These are phyloP conservation scores for Acanthochlamys bracteata DNA, from an alignment of 106 monocot species.

Conservation along the genomic window DNA sequence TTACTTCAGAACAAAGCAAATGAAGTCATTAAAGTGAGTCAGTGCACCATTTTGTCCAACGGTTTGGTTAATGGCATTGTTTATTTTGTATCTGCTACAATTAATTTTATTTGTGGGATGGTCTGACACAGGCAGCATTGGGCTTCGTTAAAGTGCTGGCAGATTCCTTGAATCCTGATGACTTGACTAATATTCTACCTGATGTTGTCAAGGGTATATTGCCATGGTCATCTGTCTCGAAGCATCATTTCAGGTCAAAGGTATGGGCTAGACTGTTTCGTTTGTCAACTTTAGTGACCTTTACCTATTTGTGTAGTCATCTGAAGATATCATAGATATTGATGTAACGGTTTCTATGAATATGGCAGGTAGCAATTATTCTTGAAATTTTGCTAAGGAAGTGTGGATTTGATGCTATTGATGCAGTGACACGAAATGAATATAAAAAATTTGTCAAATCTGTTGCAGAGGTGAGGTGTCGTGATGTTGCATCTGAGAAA, in stretches of 20 bases:
- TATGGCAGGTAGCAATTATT: constrained; percentile 65
- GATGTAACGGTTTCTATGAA: constrained; percentile 4
- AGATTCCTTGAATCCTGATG: constrained; percentile 39
- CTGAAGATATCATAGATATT: constrained; percentile 38
- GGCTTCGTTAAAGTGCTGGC: constrained; percentile 90
- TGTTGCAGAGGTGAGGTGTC: constrained; percentile 45
- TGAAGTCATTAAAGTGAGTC: constrained; percentile 87
- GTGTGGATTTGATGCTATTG: constrained; percentile 60
- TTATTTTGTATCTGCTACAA: neutral
- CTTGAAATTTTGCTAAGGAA: constrained; percentile 89
- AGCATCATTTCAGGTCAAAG: constrained; percentile 90
- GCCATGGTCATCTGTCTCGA: constrained; percentile 85
- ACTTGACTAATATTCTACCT: constrained; percentile 41
- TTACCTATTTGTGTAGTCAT: neutral
- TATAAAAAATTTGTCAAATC: constrained; percentile 58
- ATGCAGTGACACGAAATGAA: constrained; percentile 35
- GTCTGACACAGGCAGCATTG: constrained; percentile 61
- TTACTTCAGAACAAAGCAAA: constrained; percentile 67
- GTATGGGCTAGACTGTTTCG: constrained; percentile 16
- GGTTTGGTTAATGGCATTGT: neutral
- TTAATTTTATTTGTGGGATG: neutral
- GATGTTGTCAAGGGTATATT: constrained; percentile 65
- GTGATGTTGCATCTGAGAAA: neutral
- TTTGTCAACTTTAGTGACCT: neutral
- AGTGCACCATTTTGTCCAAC: neutral